These are phyloP conservation scores for Vishniacozyma victoriae DNA, from an alignment of 768 basidiomycete species.

Conservation along the genomic window DNA sequence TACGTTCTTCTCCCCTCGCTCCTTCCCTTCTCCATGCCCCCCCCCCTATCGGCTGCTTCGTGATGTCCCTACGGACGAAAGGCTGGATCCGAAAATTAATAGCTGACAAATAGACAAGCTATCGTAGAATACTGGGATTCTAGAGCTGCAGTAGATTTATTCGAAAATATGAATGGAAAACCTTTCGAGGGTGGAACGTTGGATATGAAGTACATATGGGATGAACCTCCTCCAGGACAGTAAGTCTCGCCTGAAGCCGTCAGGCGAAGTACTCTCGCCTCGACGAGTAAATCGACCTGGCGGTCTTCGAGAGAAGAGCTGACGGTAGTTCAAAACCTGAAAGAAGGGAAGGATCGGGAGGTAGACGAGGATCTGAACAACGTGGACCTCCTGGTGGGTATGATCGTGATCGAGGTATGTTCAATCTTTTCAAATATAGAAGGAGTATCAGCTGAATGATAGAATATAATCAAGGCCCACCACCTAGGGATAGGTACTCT, in stretches of 20 bases:
- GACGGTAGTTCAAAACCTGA: not conserved
- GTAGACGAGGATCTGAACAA: not conserved
- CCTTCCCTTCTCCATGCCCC: not conserved
- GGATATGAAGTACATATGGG: constrained; percentile 83
- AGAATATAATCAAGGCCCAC: not conserved
- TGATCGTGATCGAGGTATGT: no score
- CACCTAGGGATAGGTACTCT: not conserved
- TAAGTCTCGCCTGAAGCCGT: not conserved
- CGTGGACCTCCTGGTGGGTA: constrained; percentile 13
- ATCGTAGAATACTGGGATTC: constrained; percentile 88
- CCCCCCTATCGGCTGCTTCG: not conserved
- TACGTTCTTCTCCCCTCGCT: not conserved
- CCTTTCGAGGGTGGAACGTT: constrained; percentile 76
- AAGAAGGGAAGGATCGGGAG: not conserved
- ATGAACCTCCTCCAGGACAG: constrained; percentile 55
- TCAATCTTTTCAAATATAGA: no score
- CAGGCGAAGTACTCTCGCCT: constrained; percentile 1
- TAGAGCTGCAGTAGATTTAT: constrained; percentile 71
- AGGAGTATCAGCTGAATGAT: no score
- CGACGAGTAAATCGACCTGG: not conserved
- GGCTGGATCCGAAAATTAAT: no score
- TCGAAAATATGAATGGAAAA: constrained; percentile 72
- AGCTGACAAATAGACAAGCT: constrained; percentile 59
- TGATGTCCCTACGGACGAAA: not conserved
- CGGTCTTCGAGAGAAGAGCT: not conserved